Percentiles rank a stretch among this genome's conserved stretches.
Evolutionary conservation across 768 basidiomycete genomes (phyloP).

Genomic region (Kwoniella sp.): DNA sequence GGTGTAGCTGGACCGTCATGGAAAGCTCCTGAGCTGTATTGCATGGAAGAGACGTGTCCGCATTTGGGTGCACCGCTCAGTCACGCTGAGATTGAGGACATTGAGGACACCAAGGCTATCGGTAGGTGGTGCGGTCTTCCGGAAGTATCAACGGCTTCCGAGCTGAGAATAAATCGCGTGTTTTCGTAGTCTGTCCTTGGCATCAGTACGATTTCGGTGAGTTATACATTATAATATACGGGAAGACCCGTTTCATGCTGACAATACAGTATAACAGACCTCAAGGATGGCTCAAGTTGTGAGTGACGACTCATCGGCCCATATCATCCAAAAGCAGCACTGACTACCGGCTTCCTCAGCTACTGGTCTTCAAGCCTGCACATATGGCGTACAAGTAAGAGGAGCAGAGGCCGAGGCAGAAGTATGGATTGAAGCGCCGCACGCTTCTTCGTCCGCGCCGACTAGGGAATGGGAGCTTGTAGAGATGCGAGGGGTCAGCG

Average conservation of each 20-base stretch:
- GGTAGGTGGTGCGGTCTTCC: conserved; percentile 18
- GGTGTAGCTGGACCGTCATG: conserved; percentile 16
- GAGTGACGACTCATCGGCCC: neutral
- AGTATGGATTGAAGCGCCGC: conserved; percentile 40
- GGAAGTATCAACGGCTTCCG: too few species aligned
- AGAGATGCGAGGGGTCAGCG: conserved; percentile 46
- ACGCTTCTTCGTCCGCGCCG: conserved; percentile 4
- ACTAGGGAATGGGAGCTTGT: conserved; percentile 41
- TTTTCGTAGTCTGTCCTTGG: conserved; percentile 40
- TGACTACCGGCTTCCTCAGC: conserved; percentile 6
- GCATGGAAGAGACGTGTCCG: conserved; percentile 78
- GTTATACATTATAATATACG: neutral
- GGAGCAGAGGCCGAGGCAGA: conserved; percentile 26
- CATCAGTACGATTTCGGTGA: conserved; percentile 50
- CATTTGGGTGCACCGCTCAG: conserved; percentile 79
- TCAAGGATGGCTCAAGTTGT: conserved; percentile 39
- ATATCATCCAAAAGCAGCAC: neutral
- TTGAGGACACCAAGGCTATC: conserved; percentile 42
- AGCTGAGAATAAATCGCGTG: neutral
- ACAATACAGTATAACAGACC: conserved; percentile 14
- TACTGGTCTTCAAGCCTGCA: conserved; percentile 43
- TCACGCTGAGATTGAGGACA: conserved; percentile 60
- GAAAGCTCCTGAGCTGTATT: conserved; percentile 62
- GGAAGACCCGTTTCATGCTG: conserved; percentile 7
- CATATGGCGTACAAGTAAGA: conserved; percentile 39